Evolutionary conservation across 371 early-diverging fungal species (phyloP), one percentile per base, ranked within the genome.

Genomic region (Circinella minor): DNA sequence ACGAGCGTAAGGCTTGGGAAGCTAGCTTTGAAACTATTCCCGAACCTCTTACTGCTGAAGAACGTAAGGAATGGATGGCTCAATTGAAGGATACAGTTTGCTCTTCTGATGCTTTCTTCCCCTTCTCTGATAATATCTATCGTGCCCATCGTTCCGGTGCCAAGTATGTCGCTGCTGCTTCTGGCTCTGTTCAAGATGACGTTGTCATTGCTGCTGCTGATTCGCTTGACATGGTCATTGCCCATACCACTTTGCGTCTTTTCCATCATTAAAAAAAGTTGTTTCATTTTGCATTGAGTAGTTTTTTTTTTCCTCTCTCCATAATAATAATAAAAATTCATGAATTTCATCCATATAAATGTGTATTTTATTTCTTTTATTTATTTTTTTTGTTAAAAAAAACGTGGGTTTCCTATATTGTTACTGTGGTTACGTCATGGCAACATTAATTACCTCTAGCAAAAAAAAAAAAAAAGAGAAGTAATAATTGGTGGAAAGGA

Each of bases 41-140:
- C 39, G 87, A 77, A 57, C 88, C 88, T 13, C 82, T 98, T 73
- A 93, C 95, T 14, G 88, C 83, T 27, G 91, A 86, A 61, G 96
- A 96, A 79, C 92, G 94, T 65, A 82, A 81, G 67, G 93, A 83
- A 68, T 95, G 95, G 86, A 88, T 93, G 85, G 79, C 77, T 64
- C 67, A 87, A 73, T 82, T 94, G 63, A 78, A 68, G 36, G 94
- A 89, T 61, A 93, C 97, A 39, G 93, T 93, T 13, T 85, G 97
- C 9, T 90, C 95, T 3, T 95, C 95, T 36, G 99, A 98, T 79
- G 98, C 98, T 51, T 98, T 98, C 91, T 98, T 98, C 95, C 99
- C 99, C 75, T 98, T 98, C 91, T 85, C 93, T 11, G 99, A 98
- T 83, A 98, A 97, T 74, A 85, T 98, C 67, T 93, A 94, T 77